Conservation (phyloP, 805 yeast species). For the Metschnikowia bowlesiae region DNA sequence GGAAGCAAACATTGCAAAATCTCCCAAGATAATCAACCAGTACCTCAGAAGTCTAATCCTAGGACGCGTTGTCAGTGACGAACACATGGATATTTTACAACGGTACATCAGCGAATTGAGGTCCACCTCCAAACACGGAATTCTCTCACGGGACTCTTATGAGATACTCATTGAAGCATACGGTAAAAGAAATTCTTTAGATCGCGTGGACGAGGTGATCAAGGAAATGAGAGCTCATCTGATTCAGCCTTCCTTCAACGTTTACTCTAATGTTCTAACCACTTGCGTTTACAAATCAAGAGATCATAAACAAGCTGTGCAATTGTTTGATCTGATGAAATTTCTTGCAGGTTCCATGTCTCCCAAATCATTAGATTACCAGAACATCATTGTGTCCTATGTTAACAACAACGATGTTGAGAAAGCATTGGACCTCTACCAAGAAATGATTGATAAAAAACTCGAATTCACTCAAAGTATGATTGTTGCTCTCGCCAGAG, state of each 20-base stretch:
- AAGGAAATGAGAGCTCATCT: constrained; percentile 33
- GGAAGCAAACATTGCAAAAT: constrained; percentile 27
- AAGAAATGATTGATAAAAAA: constrained; percentile 51
- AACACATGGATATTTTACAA: constrained; percentile 28
- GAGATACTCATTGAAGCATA: constrained; percentile 44
- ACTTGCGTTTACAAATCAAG: constrained; percentile 50
- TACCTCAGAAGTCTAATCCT: constrained; percentile 34
- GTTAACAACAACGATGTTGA: constrained; percentile 62
- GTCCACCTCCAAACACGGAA: constrained; percentile 16
- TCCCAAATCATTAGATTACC: constrained; percentile 68
- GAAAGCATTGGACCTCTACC: constrained; percentile 68
- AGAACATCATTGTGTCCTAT: constrained; percentile 64
- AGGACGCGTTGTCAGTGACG: constrained; percentile 19
- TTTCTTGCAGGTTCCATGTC: constrained; percentile 61
- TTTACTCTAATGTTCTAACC: constrained; percentile 57
- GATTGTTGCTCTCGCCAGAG: constrained; percentile 57
- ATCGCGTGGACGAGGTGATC: constrained; percentile 35
- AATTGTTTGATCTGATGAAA: constrained; percentile 80
- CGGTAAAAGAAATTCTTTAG: constrained; percentile 37
- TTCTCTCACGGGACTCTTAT: constrained; percentile 37
- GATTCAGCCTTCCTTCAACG: constrained; percentile 39
- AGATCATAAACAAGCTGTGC: constrained; percentile 58
- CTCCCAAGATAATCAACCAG: constrained; percentile 32
- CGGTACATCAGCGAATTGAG: constrained; percentile 25
- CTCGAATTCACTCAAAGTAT: constrained; percentile 31